These are phyloP conservation scores for Euptelea pleiosperma DNA, from an alignment of 164 flowering plant species.

Conservation along the genomic window DNA sequence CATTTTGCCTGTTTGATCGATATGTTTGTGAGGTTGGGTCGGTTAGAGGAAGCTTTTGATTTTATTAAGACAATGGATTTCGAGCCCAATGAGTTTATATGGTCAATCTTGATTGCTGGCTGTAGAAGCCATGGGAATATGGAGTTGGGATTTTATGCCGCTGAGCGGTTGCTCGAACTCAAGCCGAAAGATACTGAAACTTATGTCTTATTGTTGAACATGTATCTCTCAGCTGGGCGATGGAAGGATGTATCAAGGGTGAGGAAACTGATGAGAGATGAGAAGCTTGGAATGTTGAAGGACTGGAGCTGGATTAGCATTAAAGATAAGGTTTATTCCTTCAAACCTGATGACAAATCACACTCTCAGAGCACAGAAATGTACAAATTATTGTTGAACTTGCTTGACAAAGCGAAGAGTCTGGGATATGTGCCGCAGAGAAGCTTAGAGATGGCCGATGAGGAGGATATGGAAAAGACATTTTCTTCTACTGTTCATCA, in stretches of 20 bases:
- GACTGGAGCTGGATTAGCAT: conserved; percentile 82
- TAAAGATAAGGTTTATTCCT: conserved; percentile 60
- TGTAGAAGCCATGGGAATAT: conserved; percentile 66
- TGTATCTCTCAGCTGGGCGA: conserved; percentile 62
- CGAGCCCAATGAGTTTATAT: conserved; percentile 65
- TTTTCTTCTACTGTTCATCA: conserved; percentile 38
- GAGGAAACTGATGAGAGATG: conserved; percentile 62
- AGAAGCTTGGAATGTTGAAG: conserved; percentile 34
- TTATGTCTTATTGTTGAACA: conserved; percentile 52
- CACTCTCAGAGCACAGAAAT: conserved; percentile 32
- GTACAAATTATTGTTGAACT: conserved; percentile 33
- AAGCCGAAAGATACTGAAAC: conserved; percentile 65
- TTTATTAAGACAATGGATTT: conserved; percentile 55
- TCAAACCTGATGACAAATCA: conserved; percentile 37
- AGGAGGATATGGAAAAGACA: conserved; percentile 29
- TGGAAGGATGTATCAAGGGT: conserved; percentile 68
- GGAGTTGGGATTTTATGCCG: conserved; percentile 67
- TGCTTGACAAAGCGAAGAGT: conserved; percentile 45
- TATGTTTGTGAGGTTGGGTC: conserved; percentile 75
- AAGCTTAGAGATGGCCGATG: conserved; percentile 35
- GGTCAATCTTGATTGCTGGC: conserved; percentile 75
- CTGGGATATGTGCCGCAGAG: conserved; percentile 40
- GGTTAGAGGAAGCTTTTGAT: conserved; percentile 67
- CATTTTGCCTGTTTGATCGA: conserved; percentile 72
- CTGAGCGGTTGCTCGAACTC: conserved; percentile 63